Conservation (phyloP, 1,139 yeast genomes). For the Candida sanyaensis region DNA sequence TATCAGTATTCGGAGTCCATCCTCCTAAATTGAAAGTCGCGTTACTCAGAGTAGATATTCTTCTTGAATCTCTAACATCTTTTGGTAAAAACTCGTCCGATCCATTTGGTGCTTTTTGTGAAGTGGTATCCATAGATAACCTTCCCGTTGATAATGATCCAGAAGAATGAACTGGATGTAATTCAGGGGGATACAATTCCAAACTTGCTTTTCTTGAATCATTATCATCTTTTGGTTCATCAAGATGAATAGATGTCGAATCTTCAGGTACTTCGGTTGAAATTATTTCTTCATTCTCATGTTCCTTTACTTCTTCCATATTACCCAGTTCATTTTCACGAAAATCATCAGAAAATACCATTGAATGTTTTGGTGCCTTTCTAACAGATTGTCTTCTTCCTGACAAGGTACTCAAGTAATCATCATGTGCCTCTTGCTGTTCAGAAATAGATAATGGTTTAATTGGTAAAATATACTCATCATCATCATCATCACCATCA, state of each 20-base stretch:
- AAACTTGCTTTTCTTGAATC: constrained; percentile 1
- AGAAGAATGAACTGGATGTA: constrained; percentile 31
- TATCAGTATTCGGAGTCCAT: constrained; percentile 55
- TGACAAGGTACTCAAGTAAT: constrained; percentile 26
- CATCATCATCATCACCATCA: constrained; percentile 18
- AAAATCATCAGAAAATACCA: constrained; percentile 9
- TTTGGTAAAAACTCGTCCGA: constrained; percentile 6
- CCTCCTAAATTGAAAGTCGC: constrained; percentile 48
- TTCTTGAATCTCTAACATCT: constrained; percentile 19
- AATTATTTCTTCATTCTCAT: constrained; percentile 2
- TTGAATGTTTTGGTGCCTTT: constrained; percentile 30
- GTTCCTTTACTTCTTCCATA: constrained; percentile 10
- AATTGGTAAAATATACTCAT: constrained; percentile 20
- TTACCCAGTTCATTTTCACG: constrained; percentile 18
- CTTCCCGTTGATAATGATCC: constrained; percentile 46
- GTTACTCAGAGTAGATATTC: constrained; percentile 41
- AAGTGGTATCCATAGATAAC: constrained; percentile 23
- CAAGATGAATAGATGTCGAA: constrained; percentile 11
- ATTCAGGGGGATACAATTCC: constrained; percentile 13
- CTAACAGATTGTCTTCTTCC: constrained; percentile 37
- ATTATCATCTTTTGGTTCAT: constrained; percentile 4
- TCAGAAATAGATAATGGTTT: constrained; percentile 25
- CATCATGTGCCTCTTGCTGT: constrained; percentile 26
- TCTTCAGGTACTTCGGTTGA: constrained; percentile 11
- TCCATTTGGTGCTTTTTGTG: constrained; percentile 1